Evolutionary conservation across 2,329 filamentous ascomycete genomes (phyloP).

Genomic region (Ophiosphaerella herpotricha): DNA sequence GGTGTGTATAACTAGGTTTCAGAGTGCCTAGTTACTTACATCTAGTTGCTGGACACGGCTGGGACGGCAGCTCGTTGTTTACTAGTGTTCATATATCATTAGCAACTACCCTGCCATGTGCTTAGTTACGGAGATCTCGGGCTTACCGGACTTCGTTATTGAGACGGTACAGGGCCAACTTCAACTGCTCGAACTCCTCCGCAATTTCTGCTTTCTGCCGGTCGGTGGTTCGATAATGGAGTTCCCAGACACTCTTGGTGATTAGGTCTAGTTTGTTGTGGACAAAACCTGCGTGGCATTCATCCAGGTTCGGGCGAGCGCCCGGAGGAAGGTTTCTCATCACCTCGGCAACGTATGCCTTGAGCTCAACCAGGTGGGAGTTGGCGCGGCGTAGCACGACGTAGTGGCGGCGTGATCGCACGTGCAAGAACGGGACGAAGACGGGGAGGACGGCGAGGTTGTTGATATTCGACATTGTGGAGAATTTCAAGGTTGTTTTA

Average conservation of each 20-base stretch:
- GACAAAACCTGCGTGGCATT: neutral
- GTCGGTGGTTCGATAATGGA: neutral
- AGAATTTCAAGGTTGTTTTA: neutral
- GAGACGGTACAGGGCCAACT: neutral
- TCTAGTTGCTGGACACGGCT: too few relatives aligned
- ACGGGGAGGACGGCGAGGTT: neutral
- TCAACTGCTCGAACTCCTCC: neutral
- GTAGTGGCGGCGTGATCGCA: constrained; percentile 5
- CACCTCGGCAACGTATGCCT: neutral
- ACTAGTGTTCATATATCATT: too few relatives aligned
- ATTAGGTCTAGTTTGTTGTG: neutral
- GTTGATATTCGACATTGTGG: constrained; percentile 1
- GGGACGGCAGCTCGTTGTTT: too few relatives aligned
- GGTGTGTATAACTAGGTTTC: too few relatives aligned
- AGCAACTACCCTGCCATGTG: too few relatives aligned
- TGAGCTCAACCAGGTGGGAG: neutral
- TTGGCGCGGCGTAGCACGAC: constrained; percentile 4
- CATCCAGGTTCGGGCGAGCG: neutral
- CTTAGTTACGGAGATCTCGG: too few relatives aligned
- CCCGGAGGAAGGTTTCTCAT: neutral
- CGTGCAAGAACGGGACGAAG: neutral
- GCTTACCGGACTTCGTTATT: too few relatives aligned
- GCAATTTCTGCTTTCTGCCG: neutral
- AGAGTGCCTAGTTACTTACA: too few relatives aligned
- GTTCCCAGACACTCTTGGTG: neutral